Base-by-base conservation (phyloP, 257 asterid genomes). In the Catharanthus roseus region DNA sequence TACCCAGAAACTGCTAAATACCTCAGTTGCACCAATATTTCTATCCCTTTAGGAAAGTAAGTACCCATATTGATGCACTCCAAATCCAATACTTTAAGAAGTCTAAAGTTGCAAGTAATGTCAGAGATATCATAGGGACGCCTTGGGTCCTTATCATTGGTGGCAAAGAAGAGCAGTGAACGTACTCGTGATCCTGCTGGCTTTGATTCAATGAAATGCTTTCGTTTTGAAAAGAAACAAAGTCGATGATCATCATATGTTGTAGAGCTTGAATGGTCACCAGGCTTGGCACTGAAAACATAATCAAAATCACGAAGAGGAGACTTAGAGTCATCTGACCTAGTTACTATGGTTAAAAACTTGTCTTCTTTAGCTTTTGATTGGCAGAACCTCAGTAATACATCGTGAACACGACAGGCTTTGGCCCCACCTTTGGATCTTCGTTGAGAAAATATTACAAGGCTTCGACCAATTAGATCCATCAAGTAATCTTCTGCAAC, bases 41-140 rank as follows among this genome's bases (percentile, higher is more conserved):
- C 36, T 60, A 60, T 29, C 19, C 65, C 33, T 1, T 15, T 13
- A 21, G 53, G 21, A 47, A 47, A 47, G 53, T 19, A 47, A 13
- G 53, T 47, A 2, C 53, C 53, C 53, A 16, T 47, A 5, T 47
- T 47, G 19, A 47, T 47, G 53, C 53, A 47, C 16, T 47, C 65
- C 65, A 60, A 60, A 60, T 60, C 65, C 42, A 60, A 29, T 28
- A 28, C 39, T 13, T 34, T 60, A 29, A 60, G 65, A 28, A 60
- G 12, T 13, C 42, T 60, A 28, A 60, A 60, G 18, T 60, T 60
- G 3, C 29, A 1, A 6, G 26, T 1, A 23, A 23, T 26, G 36
- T 2, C 2, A 12, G 53, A 47, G 19, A 47, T 1, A 47, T 47
- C 53, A 47, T 47, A 47, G 0, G 21, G 21, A 47, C 53, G 4